phyloP scores from a whole-genome alignment of 805 yeast species.

The Ogataea corticis region DNA sequence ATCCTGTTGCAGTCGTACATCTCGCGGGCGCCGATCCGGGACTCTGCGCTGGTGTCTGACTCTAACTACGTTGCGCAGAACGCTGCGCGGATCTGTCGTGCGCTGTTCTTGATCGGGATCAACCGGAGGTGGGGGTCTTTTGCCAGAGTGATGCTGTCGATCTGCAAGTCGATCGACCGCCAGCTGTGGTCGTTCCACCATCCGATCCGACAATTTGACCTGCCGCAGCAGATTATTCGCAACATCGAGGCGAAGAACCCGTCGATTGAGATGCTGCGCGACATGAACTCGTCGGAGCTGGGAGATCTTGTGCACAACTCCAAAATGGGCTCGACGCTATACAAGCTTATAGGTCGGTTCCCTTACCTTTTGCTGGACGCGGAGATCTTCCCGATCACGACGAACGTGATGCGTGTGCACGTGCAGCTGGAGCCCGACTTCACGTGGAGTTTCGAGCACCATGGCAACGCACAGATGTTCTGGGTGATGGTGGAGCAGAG shows the following conservation, averaged over 20 bases:
- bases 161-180: constrained; percentile 85
- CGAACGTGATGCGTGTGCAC: constrained; percentile 81
- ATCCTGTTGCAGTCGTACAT: constrained; percentile 85
- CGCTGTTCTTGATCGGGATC: constrained; percentile 81
- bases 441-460: constrained; percentile 78
- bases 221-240: constrained; percentile 65
- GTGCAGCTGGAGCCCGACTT: constrained; percentile 73
- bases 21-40: constrained; percentile 69
- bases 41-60: constrained; percentile 83
- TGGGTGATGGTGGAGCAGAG: constrained; percentile 94
- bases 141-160: constrained; percentile 68
- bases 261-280: constrained; percentile 69
- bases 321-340: constrained; percentile 66
- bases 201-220: constrained; percentile 84
- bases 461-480: constrained; percentile 82
- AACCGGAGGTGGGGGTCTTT: constrained; percentile 90
- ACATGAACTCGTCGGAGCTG: constrained; percentile 70
- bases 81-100: constrained; percentile 89
- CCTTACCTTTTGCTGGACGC: constrained; percentile 77
- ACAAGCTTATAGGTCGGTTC: constrained; percentile 62
- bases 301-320: constrained; percentile 89
- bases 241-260: constrained; percentile 65
- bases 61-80: constrained; percentile 94
- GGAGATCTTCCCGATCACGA: constrained; percentile 86
- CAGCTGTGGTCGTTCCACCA: constrained; percentile 89